Base-by-base conservation (phyloP, 768 basidiomycete species). In the Boletus bicolor region DNA sequence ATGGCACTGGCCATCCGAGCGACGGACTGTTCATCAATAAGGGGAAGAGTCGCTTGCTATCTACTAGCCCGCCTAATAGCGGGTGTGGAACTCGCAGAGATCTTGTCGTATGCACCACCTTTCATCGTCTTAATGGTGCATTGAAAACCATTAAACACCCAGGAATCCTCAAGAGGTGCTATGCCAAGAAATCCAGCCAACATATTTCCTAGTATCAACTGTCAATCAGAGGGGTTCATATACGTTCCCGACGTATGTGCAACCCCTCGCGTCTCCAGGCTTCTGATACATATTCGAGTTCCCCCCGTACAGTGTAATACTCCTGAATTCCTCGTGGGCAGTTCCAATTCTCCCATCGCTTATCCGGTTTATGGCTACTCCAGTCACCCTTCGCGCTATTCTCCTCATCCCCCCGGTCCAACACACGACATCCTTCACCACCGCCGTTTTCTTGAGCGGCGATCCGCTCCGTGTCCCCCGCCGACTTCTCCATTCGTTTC, bases 311-410 rank as follows among this genome's bases (percentile, higher is more conserved):
- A 68, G 62, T 39, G 64, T 38, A 30, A 64, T 35, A 64, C 67
- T 7, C 68, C 70, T n/a, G 68, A 68, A 51, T 72, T 72, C 50
- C 68, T 69, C 7, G 68, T 51, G 24, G 72, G 70, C 7, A 62
- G 66, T 42, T 72, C 72, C 12, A 62, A 56, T 47, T 73, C 72
- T 44, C 66, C 63, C 7, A 26, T 73, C 39, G 70, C 57, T 28
- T 70, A 68, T 30, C 69, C 72, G 5, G 64, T 64, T 26, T 55
- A 55, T 44, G 72, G 70, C 36, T 71, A 72, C 50, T 63, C 57
- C 14, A 71, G 70, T 44, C 65, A 55, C 43, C 62, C 67, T 57
- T 53, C 54, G n/a, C 58, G 49, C 10, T 48, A 37, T 49, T 41
- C 35, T 44, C 56, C 60, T 30, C 54, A 14, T 21, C 21, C 15